These are phyloP conservation scores for Fusarium annulatum DNA, from an alignment of 2,329 filamentous ascomycete species.

Conservation along the genomic window DNA sequence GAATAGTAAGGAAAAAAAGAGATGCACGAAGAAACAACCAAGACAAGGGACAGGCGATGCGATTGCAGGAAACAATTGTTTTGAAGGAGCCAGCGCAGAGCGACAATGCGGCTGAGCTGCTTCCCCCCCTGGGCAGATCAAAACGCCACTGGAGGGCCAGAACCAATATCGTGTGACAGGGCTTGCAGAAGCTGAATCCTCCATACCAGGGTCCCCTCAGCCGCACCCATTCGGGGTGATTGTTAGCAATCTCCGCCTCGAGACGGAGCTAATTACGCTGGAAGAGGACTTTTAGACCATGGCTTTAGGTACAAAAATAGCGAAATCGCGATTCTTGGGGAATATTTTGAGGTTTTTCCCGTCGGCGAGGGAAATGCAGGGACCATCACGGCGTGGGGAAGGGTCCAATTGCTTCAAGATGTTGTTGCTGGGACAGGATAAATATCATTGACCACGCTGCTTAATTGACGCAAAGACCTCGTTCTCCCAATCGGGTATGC, in stretches of 20 bases:
- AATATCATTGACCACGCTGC: not conserved
- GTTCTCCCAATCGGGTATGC: not conserved
- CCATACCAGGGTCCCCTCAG: not conserved
- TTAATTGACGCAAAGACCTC: not conserved
- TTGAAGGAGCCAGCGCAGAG: not conserved
- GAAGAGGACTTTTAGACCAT: no score
- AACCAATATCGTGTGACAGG: not conserved
- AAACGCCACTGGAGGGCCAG: not conserved
- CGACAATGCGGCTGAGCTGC: not conserved
- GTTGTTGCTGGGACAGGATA: not conserved
- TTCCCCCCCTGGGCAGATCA: not conserved
- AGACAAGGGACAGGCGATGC: not conserved
- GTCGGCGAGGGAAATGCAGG: not conserved
- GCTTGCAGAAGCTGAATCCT: not conserved
- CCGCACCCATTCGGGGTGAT: not conserved
- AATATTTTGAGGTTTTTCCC: no score
- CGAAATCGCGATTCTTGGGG: not conserved
- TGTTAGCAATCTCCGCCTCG: not conserved
- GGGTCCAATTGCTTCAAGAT: not conserved
- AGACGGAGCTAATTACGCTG: not conserved
- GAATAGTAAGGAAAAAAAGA: not conserved
- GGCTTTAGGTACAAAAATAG: not conserved
- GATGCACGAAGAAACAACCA: not conserved
- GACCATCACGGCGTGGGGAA: not conserved
- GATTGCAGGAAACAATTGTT: not conserved